These are phyloP conservation scores for Lentinula novae-zelandiae DNA, from an alignment of 1,284 basidiomycete genomes.

Conservation along the genomic window DNA sequence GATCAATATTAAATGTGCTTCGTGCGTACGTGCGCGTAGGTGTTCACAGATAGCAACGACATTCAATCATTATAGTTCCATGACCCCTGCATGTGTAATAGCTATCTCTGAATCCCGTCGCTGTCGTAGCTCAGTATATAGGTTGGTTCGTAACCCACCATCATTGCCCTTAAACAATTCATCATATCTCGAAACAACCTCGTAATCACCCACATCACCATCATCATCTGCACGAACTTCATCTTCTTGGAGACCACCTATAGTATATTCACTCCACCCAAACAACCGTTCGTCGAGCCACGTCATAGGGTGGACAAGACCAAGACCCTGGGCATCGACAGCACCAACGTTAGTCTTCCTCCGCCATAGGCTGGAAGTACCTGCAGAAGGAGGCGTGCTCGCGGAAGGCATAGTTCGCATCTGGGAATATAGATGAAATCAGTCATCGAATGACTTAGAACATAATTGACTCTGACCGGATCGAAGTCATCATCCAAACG, in stretches of 20 bases:
- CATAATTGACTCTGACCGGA: constrained; percentile 43
- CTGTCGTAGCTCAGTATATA: no score
- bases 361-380: constrained; percentile 65
- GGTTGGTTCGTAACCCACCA: no score
- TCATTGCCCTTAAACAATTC: constrained; percentile 35
- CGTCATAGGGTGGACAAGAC: constrained; percentile 83
- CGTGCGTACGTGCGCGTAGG: no score
- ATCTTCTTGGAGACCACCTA: constrained; percentile 57
- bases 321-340: constrained; percentile 77
- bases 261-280: constrained; percentile 81
- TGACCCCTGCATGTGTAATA: no score
- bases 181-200: constrained; percentile 62
- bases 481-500: constrained; percentile 88
- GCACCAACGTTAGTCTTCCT: constrained; percentile 72
- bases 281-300: constrained; percentile 94
- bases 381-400: constrained; percentile 73
- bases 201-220: constrained; percentile 78
- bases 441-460: constrained; percentile 10
- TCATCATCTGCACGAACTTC: constrained; percentile 67
- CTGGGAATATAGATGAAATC: constrained; percentile 30
- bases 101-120: no score
- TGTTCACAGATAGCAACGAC: no score
- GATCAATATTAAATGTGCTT: no score
- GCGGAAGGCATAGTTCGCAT: constrained; percentile 81
- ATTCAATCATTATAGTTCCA: no score